phyloP scores from a whole-genome alignment of 2,329 filamentous ascomycete genomes.

The Botrytis paeoniae region DNA sequence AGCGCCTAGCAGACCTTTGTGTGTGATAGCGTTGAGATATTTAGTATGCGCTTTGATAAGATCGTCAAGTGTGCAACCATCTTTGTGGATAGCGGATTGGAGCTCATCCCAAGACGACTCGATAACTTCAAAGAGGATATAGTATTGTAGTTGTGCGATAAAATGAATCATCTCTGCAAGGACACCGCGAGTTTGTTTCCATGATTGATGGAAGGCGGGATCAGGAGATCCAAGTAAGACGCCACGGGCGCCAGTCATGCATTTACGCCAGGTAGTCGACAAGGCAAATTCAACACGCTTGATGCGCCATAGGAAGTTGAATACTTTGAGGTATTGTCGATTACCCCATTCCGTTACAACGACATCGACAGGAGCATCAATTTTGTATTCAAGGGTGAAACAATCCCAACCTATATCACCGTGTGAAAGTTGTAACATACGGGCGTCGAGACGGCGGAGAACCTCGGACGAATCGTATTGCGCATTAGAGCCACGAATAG shows the following conservation, averaged over 20 bases:
- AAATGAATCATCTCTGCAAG: constrained; percentile 99
- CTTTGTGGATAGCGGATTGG: constrained; percentile 75
- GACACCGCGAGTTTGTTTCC: constrained; percentile 85
- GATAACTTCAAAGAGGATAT: constrained; percentile 97
- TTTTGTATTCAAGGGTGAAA: constrained; percentile 98
- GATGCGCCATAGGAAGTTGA: constrained; percentile 98
- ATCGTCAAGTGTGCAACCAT: constrained; percentile 89
- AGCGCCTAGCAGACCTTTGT: constrained; percentile 88
- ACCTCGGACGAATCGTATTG: constrained; percentile 94
- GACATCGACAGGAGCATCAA: constrained; percentile 93
- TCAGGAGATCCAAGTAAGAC: constrained; percentile 74
- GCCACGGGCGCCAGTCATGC: constrained; percentile 92
- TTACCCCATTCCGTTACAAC: constrained; percentile 95
- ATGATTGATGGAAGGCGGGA: constrained; percentile 67
- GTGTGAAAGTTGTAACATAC: constrained; percentile 94
- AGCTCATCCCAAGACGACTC: constrained; percentile 93
- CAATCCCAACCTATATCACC: constrained; percentile 99
- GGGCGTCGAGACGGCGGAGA: constrained; percentile 85
- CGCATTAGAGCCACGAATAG: constrained; percentile 93
- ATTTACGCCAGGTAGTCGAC: constrained; percentile 86
- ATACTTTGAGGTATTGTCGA: constrained; percentile 96
- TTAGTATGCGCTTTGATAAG: constrained; percentile 86
- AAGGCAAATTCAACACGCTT: constrained; percentile 97
- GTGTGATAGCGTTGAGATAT: constrained; percentile 91
- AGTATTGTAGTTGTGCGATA: constrained; percentile 94